Base-by-base conservation (phyloP, 2,329 filamentous ascomycete genomes). In the Colletotrichum siamense region DNA sequence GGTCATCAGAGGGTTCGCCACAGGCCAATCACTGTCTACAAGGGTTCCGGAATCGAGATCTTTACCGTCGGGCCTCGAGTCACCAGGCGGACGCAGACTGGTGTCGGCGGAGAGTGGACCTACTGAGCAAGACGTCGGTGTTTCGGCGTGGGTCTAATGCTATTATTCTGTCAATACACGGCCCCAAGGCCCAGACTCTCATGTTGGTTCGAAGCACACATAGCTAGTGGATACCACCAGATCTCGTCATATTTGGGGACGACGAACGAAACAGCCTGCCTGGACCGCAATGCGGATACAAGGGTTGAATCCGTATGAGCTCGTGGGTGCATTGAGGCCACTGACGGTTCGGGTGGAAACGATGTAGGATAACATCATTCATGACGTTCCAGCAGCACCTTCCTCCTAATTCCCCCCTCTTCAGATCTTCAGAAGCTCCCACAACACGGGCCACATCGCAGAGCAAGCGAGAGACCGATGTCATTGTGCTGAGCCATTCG, bases 311-410 rank as follows among this genome's bases (percentile, higher is more conserved):
- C 10, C n/a, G n/a, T 22, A 22, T 10, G 44, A 12, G 52, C 8
- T 52, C 22, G 15, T 22, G 30, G 22, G n/a, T 15, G 59, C 26
- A 22, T 18, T 28, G 57, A 69, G 64, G 44, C 36, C 24, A 26
- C 36, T 59, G 57, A 44, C 44, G 69, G 6, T 24, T 22, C 39
- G 24, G 24, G 36, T 18, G 24, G 34, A 13, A 26, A 24, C n/a
- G 16, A 26, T 59, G 34, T 49, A 16, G 34, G 12, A 62, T 65
- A 52, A 32, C 64, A 73, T 76, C 74, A 73, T 69, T 55, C 64
- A 74, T 74, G 74, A 76, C 74, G 74, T 69, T 63, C 22, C 28
- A 57, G 55, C n/a, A 34, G n/a, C 44, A 44, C 44, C 12, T 32
- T 4, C 18, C 59, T 62, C 28, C 44, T 22, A 3, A 44, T 13